Percentiles rank a stretch among this genome's conserved stretches.
Conservation (phyloP, 1,284 basidiomycete genomes). For the Ustilago trichophora region DNA sequence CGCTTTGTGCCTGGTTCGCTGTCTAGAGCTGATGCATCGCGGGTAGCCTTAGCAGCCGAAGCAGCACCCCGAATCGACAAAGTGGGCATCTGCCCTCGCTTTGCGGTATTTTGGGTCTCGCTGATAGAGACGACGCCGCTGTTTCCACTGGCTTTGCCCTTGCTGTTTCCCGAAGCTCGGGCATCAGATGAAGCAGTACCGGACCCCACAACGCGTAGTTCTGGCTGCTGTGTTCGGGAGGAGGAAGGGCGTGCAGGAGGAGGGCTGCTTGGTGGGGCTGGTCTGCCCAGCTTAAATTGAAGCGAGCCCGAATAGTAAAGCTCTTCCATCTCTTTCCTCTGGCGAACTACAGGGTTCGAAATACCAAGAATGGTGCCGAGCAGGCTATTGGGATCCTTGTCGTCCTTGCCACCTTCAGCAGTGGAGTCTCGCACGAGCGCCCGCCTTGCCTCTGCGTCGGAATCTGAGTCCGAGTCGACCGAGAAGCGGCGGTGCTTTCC, state of each 20-base stretch:
- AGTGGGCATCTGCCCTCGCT: conserved; percentile 16
- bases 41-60: conserved; percentile 4
- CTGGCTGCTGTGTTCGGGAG: conserved; percentile 1
- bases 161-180: neutral
- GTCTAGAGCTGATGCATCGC: neutral
- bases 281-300: conserved; percentile 72
- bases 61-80: conserved; percentile 35
- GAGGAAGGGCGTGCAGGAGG: conserved; percentile 30
- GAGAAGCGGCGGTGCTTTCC: conserved; percentile 21
- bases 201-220: conserved; percentile 1
- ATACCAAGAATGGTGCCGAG: conserved; percentile 82
- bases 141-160: conserved; percentile 8
- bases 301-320: conserved; percentile 75
- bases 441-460: conserved; percentile 46
- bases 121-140: conserved; percentile 36
- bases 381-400: conserved; percentile 74
- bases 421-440: conserved; percentile 47
- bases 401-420: conserved; percentile 24
- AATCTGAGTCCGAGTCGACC: conserved; percentile 39
- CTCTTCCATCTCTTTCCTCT: conserved; percentile 72
- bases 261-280: conserved; percentile 37
- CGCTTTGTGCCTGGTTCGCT: conserved; percentile 14
- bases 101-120: conserved; percentile 5
- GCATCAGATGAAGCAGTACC: neutral
- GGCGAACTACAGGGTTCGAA: conserved; percentile 76